These are phyloP conservation scores for Wickerhamomyces queroliae DNA, from an alignment of 805 yeast species.

Conservation along the genomic window DNA sequence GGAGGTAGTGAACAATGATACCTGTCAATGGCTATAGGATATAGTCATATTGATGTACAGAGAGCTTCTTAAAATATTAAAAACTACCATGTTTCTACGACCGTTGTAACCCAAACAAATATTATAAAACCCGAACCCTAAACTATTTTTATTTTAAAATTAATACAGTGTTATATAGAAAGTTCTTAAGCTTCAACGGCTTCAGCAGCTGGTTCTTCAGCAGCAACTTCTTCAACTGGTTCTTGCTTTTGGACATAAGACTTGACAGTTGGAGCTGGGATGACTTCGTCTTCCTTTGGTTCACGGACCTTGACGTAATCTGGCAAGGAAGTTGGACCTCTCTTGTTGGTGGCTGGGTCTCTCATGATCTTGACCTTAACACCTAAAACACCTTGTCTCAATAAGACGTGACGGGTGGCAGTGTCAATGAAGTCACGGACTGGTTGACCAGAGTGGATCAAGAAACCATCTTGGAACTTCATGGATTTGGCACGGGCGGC, in stretches of 20 bases:
- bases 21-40: too few species aligned
- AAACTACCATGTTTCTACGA: too few species aligned
- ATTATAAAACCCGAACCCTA: neutral
- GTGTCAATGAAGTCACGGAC: slow-evolving; percentile 96
- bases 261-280: slow-evolving; percentile 78
- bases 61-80: too few species aligned
- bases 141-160: neutral
- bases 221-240: slow-evolving; percentile 25
- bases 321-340: slow-evolving; percentile 90
- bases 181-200: slow-evolving; percentile 13
- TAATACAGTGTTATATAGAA: neutral
- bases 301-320: slow-evolving; percentile 89
- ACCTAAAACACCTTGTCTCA: slow-evolving; percentile 99
- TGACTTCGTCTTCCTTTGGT: slow-evolving; percentile 89
- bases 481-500: slow-evolving; percentile 99
- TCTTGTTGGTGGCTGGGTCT: slow-evolving; percentile 86
- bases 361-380: slow-evolving; percentile 99
- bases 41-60: too few species aligned
- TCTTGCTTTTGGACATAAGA: slow-evolving; percentile 55
- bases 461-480: slow-evolving; percentile 99
- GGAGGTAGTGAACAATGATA: too few species aligned
- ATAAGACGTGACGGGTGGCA: slow-evolving; percentile 99
- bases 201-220: slow-evolving; percentile 17
- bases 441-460: slow-evolving; percentile 99
- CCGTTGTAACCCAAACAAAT: too few species aligned